Conservation (phyloP, 352 stramenopile genomes). For the Phytophthora pistaciae region DNA sequence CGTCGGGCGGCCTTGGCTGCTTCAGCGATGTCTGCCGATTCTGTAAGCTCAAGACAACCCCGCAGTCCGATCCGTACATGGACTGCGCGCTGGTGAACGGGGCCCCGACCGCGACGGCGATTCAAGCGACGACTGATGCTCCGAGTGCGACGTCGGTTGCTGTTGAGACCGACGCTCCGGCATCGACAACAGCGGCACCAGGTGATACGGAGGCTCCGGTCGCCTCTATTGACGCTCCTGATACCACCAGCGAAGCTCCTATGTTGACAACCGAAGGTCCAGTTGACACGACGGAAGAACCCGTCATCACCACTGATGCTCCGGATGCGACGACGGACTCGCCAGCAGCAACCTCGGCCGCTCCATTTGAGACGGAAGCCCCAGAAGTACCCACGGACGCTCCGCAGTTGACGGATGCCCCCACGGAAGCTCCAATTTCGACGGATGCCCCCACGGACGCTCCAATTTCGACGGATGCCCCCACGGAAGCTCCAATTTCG, state of each 20-base stretch:
- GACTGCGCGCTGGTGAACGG: constrained; percentile 26
- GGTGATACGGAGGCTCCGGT: neutral
- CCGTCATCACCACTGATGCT: neutral
- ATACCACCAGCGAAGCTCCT: neutral
- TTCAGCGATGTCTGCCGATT: constrained; percentile 42
- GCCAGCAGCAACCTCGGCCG: neutral
- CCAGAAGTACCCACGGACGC: neutral
- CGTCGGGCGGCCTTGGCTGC: constrained; percentile 42
- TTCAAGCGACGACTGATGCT: constrained; percentile 3
- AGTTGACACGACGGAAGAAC: neutral
- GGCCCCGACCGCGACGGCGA: neutral
- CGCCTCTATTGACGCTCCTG: neutral
- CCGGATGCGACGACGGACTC: neutral
- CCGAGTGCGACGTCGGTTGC: neutral
- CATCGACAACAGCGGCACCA: neutral
- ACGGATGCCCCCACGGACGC: neutral
- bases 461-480: neutral
- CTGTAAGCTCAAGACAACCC: constrained; percentile 41
- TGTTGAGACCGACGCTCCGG: neutral
- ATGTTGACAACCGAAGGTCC: neutral
- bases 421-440: no score
- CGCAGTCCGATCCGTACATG: constrained; percentile 30
- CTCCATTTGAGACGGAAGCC: neutral
- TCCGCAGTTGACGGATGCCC: neutral
- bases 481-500: neutral